A percentile compares a stretch with the other conserved stretches of the same genome.
These are phyloP conservation scores for Pichia sp. DNA, from an alignment of 1,139 yeast species.

Conservation along the genomic window DNA sequence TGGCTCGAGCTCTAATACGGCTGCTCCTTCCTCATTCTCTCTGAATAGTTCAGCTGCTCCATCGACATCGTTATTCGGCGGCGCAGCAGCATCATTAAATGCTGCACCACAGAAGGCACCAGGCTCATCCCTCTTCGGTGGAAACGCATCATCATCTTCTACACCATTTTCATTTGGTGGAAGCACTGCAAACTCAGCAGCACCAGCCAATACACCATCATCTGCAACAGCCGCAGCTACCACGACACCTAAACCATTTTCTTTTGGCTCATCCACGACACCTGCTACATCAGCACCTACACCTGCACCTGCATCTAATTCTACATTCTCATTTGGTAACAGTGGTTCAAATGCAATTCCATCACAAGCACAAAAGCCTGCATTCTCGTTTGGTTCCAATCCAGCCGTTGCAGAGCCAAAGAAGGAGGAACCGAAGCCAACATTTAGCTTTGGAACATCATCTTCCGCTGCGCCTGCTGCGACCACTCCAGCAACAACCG, in stretches of 20 bases:
- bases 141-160: not conserved
- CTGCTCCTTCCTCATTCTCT: not conserved
- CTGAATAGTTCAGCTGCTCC: not conserved
- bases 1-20: not conserved
- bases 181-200: no score
- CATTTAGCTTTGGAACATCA: constrained; percentile 19
- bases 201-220: not conserved
- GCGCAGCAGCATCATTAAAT: not conserved
- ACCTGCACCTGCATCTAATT: not conserved
- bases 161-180: not conserved
- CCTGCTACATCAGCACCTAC: not conserved
- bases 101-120: not conserved
- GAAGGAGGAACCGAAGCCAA: not conserved
- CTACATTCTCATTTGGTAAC: not conserved
- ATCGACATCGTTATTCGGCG: not conserved
- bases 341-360: no score
- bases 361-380: no score
- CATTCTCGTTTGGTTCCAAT: not conserved
- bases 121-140: not conserved
- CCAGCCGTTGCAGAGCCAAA: not conserved
- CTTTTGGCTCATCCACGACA: not conserved
- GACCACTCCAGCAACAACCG: not conserved
- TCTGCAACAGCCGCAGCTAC: not conserved
- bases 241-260: not conserved
- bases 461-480: constrained; percentile 15